phyloP scores from a whole-genome alignment of 2,329 filamentous ascomycete genomes.

The Paracoccidioides lutzii region DNA sequence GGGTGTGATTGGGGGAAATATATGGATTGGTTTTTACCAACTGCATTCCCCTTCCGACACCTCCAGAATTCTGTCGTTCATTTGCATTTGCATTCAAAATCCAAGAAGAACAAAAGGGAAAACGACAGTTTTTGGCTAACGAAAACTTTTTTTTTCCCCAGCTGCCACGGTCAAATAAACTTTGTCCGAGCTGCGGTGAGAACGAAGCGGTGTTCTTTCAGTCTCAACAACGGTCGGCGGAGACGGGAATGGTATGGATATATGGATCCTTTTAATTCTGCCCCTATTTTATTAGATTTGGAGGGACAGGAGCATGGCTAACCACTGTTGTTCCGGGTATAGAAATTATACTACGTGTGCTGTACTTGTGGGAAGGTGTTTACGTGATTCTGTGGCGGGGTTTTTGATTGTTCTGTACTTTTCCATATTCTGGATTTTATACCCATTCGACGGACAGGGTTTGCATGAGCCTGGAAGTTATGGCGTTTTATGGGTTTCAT shows the following conservation, averaged over 20 bases:
- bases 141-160: slow-evolving; percentile 25
- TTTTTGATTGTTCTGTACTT: background rate
- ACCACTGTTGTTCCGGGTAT: slow-evolving; percentile 8
- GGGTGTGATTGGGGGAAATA: background rate
- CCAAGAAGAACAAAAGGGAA: too few species aligned
- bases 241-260: slow-evolving; percentile 86
- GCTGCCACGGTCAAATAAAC: slow-evolving; percentile 80
- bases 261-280: slow-evolving; percentile 8
- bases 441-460: background rate
- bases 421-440: background rate
- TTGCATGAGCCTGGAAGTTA: background rate
- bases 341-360: slow-evolving; percentile 93
- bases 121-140: slow-evolving; percentile 21
- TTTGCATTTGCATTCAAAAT: too few species aligned
- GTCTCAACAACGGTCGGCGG: slow-evolving; percentile 89
- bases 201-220: slow-evolving; percentile 97
- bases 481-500: background rate
- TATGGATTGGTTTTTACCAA: background rate
- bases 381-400: slow-evolving; percentile 19
- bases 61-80: too few species aligned
- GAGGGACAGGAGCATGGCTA: slow-evolving; percentile 6
- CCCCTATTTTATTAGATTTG: background rate
- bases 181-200: slow-evolving; percentile 73
- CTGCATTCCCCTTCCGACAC: background rate
- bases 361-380: slow-evolving; percentile 87